Evolutionary conservation across 2,329 filamentous ascomycete species (phyloP).

Genomic region (Cyphellophora europaea): DNA sequence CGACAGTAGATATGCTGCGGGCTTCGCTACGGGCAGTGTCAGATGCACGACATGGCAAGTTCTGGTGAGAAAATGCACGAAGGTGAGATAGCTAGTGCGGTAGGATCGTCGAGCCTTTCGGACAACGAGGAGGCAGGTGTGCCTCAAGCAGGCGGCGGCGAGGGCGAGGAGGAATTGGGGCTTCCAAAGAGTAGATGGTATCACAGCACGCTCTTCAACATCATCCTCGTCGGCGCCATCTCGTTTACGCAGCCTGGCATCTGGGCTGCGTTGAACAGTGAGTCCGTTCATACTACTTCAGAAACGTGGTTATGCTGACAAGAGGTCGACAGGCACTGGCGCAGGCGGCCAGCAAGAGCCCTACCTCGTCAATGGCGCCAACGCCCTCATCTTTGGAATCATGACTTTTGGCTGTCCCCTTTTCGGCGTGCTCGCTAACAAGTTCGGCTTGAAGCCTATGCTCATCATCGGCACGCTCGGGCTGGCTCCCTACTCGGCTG

Average conservation of each 20-base stretch:
- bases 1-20: no score
- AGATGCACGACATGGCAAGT: no score
- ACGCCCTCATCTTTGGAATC: slow-evolving; percentile 35
- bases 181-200: no score
- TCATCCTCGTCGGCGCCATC: slow-evolving; percentile 33
- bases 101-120: no score
- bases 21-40: no score
- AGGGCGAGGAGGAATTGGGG: no score
- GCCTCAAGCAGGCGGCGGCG: no score
- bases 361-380: slow-evolving; percentile 33
- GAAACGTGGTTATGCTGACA: neutral
- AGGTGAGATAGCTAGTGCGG: no score
- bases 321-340: slow-evolving; percentile 19
- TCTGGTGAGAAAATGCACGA: no score
- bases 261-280: slow-evolving; percentile 36
- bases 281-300: slow-evolving; percentile 3
- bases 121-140: no score
- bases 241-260: slow-evolving; percentile 38
- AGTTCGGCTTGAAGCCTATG: slow-evolving; percentile 28
- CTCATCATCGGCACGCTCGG: slow-evolving; percentile 35
- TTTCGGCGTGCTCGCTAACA: slow-evolving; percentile 30
- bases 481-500: slow-evolving; percentile 33
- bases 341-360: slow-evolving; percentile 26
- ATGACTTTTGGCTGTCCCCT: slow-evolving; percentile 37
- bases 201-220: slow-evolving; percentile 37